These are phyloP conservation scores for Eragrostis curvula DNA, from an alignment of 176 grass and related monocot genomes.

Conservation along the genomic window DNA sequence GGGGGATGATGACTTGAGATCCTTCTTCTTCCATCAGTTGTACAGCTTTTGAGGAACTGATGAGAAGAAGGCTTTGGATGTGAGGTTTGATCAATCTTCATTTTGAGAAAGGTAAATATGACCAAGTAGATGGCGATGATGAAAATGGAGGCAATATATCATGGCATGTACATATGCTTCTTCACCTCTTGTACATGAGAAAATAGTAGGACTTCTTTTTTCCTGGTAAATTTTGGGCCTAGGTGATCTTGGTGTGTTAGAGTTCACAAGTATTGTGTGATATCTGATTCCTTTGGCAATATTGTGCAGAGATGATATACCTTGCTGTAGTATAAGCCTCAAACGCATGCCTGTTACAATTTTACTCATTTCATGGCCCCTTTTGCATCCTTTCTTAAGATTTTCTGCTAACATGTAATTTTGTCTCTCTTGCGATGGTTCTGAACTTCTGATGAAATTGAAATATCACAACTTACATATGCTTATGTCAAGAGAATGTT, in stretches of 20 bases:
- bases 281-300: constrained; percentile 5
- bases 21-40: not conserved
- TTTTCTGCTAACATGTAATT: no score
- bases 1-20: constrained; percentile 9
- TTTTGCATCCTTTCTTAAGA: no score
- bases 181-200: constrained; percentile 48
- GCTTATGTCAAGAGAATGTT: not conserved
- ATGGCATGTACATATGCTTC: constrained; percentile 40
- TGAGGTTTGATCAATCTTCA: constrained; percentile 21
- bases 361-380: not conserved
- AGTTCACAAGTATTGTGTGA: not conserved
- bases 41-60: not conserved
- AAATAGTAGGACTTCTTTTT: constrained; percentile 29
- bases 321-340: not conserved
- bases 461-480: not conserved
- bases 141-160: constrained; percentile 11
- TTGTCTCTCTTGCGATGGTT: not conserved
- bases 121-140: constrained; percentile 19
- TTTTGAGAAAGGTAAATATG: constrained; percentile 31
- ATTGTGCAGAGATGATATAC: constrained; percentile 19
- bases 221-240: not conserved
- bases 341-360: not conserved
- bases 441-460: not conserved
- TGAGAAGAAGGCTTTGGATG: not conserved
- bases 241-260: not conserved